Evolutionary conservation across 2,329 filamentous ascomycete genomes (phyloP).

Genomic region (Fusarium sp.): DNA sequence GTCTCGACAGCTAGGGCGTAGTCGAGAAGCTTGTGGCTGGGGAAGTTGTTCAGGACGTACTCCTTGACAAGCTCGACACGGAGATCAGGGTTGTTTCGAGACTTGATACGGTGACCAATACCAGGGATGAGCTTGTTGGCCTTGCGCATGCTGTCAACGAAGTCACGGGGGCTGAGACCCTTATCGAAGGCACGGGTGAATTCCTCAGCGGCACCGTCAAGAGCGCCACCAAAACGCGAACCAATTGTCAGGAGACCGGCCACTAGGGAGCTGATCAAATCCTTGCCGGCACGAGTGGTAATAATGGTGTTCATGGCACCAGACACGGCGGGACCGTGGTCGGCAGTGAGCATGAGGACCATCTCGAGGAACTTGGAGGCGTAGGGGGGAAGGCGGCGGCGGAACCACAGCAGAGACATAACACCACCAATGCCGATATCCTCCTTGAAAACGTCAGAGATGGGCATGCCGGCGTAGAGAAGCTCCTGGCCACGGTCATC

Average conservation of each 20-base stretch:
- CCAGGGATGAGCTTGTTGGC: conserved; percentile 99
- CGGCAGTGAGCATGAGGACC: conserved; percentile 99
- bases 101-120: conserved; percentile 99
- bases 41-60: conserved; percentile 97
- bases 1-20: conserved; percentile 98
- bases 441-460: conserved; percentile 99
- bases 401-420: conserved; percentile 99
- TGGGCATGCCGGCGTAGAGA: conserved; percentile 98
- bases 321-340: conserved; percentile 98
- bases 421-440: conserved; percentile 99
- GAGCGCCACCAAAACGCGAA: conserved; percentile 96
- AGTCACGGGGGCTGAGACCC: conserved; percentile 97
- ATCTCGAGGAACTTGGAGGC: conserved; percentile 99
- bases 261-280: conserved; percentile 94
- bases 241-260: conserved; percentile 98
- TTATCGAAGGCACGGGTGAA: conserved; percentile 99
- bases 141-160: conserved; percentile 98
- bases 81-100: conserved; percentile 98
- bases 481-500: conserved; percentile 99
- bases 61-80: conserved; percentile 99
- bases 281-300: conserved; percentile 98
- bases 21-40: conserved; percentile 96
- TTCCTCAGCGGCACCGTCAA: conserved; percentile 97
- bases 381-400: conserved; percentile 92
- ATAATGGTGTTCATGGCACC: conserved; percentile 99